These are phyloP conservation scores for Sclerotinia sclerotiorum DNA, from an alignment of 2,329 filamentous ascomycete species.

Conservation along the genomic window DNA sequence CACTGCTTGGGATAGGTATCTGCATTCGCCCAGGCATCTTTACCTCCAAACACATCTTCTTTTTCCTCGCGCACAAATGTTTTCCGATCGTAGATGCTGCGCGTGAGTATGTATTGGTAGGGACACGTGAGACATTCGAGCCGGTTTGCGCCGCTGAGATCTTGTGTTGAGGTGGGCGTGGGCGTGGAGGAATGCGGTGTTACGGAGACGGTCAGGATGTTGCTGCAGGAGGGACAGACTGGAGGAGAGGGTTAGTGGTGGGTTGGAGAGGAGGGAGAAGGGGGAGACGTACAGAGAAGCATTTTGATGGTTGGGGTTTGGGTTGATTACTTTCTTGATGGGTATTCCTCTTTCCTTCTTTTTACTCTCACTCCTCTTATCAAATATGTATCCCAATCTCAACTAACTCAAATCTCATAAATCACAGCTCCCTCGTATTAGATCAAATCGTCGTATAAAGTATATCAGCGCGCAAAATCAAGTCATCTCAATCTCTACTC, in stretches of 20 bases:
- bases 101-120: conserved; percentile 81
- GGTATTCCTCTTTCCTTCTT: background rate
- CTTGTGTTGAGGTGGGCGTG: conserved; percentile 32
- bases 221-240: conserved; percentile 84
- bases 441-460: background rate
- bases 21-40: conserved; percentile 86
- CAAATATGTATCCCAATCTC: background rate
- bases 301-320: conserved; percentile 7
- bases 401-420: background rate
- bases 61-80: conserved; percentile 79
- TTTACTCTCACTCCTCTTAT: background rate
- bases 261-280: background rate
- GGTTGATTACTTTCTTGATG: background rate
- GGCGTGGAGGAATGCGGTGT: conserved; percentile 23
- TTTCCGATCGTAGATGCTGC: conserved; percentile 76
- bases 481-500: background rate
- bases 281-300: conserved; percentile 17
- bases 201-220: conserved; percentile 72
- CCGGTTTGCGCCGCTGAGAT: conserved; percentile 57
- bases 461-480: no score
- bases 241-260: background rate
- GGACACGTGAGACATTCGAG: conserved; percentile 96
- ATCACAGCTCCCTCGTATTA: background rate
- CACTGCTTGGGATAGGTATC: conserved; percentile 84
- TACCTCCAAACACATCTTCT: conserved; percentile 87